Evolutionary conservation across 1,284 basidiomycete species (phyloP).

Genomic region (Leccinum griseonigrum): DNA sequence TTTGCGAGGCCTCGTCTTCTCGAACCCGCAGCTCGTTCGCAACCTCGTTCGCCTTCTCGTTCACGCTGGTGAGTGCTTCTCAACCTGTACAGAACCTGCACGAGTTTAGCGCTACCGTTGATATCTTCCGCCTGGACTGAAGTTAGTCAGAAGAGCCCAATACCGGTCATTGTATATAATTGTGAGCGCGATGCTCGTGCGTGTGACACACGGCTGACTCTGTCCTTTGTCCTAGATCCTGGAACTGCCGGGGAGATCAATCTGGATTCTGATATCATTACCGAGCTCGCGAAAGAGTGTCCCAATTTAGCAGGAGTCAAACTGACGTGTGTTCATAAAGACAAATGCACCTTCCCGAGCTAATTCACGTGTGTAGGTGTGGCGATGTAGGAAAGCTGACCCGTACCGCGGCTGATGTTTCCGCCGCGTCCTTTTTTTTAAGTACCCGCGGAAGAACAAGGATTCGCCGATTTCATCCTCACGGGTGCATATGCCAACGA

Average conservation of each 20-base stretch:
- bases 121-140: too few relatives aligned
- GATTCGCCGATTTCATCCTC: conserved; percentile 73
- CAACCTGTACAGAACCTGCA: too few relatives aligned
- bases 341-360: neutral
- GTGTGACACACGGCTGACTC: neutral
- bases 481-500: conserved; percentile 67
- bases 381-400: conserved; percentile 90
- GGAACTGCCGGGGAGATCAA: conserved; percentile 83
- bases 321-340: conserved; percentile 63
- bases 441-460: conserved; percentile 64
- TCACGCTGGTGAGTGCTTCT: too few relatives aligned
- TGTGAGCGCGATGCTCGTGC: conserved; percentile 48
- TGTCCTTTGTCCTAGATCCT: conserved; percentile 52
- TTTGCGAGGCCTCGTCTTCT: too few relatives aligned
- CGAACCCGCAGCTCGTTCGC: too few relatives aligned
- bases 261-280: conserved; percentile 82
- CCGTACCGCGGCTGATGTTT: conserved; percentile 71
- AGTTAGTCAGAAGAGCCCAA: conserved; percentile 73
- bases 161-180: conserved; percentile 91
- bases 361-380: conserved; percentile 49
- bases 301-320: conserved; percentile 83
- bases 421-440: conserved; percentile 53
- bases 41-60: too few relatives aligned
- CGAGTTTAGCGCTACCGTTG: too few relatives aligned
- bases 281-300: conserved; percentile 70